A percentile compares a stretch with the other conserved stretches of the same genome.
Evolutionary conservation across 805 yeast species (phyloP).

Genomic region (Spathaspora gorwiae): DNA sequence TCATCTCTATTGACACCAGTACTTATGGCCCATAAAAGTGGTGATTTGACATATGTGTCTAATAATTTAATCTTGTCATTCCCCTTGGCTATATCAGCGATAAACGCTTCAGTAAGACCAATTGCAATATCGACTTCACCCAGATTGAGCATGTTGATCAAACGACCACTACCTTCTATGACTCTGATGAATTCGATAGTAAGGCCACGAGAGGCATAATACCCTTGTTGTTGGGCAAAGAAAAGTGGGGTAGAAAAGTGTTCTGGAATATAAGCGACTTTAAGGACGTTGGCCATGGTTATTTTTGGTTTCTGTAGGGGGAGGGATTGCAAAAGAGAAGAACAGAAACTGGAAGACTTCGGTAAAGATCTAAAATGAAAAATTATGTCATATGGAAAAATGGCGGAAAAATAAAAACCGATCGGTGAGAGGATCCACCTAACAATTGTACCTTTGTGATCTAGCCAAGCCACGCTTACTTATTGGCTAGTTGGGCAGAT

Average conservation of each 20-base stretch:
- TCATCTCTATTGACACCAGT: conserved; percentile 65
- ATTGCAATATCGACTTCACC: conserved; percentile 72
- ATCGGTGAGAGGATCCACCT: too few species aligned
- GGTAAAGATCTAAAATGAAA: too few species aligned
- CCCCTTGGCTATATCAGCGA: conserved; percentile 76
- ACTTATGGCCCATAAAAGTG: conserved; percentile 86
- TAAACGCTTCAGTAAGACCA: conserved; percentile 89
- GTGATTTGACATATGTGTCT: conserved; percentile 82
- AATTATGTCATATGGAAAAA: too few species aligned
- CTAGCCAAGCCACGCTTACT: too few species aligned
- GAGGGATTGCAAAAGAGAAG: neutral
- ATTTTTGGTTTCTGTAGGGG: too few species aligned
- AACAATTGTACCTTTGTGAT: too few species aligned
- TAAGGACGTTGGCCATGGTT: conserved; percentile 18
- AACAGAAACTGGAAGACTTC: neutral
- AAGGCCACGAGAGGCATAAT: conserved; percentile 45
- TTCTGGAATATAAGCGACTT: conserved; percentile 84
- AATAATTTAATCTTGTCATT: conserved; percentile 58
- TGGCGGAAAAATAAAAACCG: too few species aligned
- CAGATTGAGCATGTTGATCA: conserved; percentile 65
- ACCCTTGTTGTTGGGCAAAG: conserved; percentile 61
- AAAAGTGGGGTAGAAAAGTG: conserved; percentile 86
- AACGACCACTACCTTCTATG: conserved; percentile 85
- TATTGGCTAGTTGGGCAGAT: too few species aligned
- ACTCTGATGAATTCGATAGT: conserved; percentile 62